Evolutionary conservation across 768 basidiomycete genomes (phyloP).

Genomic region (Amanita thiersii): DNA sequence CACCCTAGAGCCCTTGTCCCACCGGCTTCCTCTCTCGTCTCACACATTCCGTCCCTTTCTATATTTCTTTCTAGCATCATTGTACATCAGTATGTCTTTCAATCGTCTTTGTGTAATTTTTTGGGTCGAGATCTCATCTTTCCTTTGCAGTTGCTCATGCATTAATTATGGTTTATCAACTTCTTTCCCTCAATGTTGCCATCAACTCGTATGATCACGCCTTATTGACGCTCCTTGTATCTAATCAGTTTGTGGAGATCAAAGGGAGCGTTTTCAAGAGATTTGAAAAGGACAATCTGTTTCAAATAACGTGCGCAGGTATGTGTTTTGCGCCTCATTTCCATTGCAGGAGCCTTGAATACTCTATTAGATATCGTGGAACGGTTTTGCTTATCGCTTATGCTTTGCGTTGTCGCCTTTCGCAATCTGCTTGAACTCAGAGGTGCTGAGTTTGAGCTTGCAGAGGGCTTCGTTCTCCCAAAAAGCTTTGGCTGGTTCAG

Average conservation of each 20-base stretch:
- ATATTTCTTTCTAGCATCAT: conserved; percentile 74
- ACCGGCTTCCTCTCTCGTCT: conserved; percentile 48
- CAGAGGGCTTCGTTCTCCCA: conserved; percentile 65
- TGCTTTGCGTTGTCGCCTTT: conserved; percentile 87
- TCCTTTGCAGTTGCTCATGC: conserved; percentile 65
- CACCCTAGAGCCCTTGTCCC: conserved; percentile 70
- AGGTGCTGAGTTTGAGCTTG: conserved; percentile 80
- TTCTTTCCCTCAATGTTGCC: conserved; percentile 92
- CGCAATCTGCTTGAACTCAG: conserved; percentile 93
- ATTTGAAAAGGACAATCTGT: conserved; percentile 97
- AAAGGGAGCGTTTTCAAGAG: conserved; percentile 99
- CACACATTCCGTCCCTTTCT: conserved; percentile 72
- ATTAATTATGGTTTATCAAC: conserved; percentile 93
- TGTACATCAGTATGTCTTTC: conserved; percentile 77
- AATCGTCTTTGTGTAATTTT: not conserved
- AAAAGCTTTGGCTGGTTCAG: conserved; percentile 81
- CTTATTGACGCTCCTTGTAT: conserved; percentile 86
- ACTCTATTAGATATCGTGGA: conserved; percentile 84
- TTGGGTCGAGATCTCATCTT: not conserved
- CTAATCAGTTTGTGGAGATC: conserved; percentile 99
- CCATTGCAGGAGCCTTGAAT: not conserved
- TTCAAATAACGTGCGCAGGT: conserved; percentile 98
- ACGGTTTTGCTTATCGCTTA: conserved; percentile 84
- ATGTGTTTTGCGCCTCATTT: conserved; percentile 12
- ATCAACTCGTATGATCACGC: conserved; percentile 98